Evolutionary conservation across 768 basidiomycete genomes (phyloP).

Genomic region (Phaeotremella skinneri): DNA sequence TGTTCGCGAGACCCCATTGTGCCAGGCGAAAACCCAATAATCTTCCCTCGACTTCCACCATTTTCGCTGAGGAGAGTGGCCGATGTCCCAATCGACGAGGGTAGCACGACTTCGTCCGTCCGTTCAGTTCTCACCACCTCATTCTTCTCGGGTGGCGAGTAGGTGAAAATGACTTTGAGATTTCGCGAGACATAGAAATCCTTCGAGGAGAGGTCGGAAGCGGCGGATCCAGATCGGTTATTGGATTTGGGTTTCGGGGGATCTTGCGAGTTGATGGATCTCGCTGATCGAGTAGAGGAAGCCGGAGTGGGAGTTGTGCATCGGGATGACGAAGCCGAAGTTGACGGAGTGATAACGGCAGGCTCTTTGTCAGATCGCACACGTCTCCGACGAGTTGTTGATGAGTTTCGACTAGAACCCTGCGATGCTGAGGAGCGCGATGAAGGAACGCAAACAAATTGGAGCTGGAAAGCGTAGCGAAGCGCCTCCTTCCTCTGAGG

Average conservation of each 20-base stretch:
- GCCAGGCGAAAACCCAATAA: constrained; percentile 27
- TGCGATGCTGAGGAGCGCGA: background rate
- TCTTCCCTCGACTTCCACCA: background rate
- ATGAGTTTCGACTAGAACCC: constrained; percentile 10
- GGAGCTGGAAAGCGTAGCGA: constrained; percentile 45
- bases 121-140: constrained; percentile 31
- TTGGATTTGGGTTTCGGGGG: background rate
- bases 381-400: constrained; percentile 10
- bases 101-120: constrained; percentile 33
- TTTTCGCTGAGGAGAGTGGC: background rate
- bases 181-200: constrained; percentile 43
- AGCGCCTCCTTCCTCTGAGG: constrained; percentile 24
- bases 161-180: constrained; percentile 45
- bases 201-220: background rate
- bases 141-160: constrained; percentile 19
- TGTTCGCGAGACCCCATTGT: constrained; percentile 14
- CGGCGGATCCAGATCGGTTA: background rate
- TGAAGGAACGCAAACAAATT: constrained; percentile 37
- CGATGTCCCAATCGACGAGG: constrained; percentile 6
- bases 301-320: background rate
- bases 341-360: background rate
- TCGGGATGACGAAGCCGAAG: background rate
- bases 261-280: background rate
- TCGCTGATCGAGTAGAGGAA: background rate
- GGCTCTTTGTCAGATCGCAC: background rate